A percentile compares a stretch with the other conserved stretches of the same genome.
phyloP scores from a whole-genome alignment of 2,329 filamentous ascomycete species.

The Aureobasidium uvarum region DNA sequence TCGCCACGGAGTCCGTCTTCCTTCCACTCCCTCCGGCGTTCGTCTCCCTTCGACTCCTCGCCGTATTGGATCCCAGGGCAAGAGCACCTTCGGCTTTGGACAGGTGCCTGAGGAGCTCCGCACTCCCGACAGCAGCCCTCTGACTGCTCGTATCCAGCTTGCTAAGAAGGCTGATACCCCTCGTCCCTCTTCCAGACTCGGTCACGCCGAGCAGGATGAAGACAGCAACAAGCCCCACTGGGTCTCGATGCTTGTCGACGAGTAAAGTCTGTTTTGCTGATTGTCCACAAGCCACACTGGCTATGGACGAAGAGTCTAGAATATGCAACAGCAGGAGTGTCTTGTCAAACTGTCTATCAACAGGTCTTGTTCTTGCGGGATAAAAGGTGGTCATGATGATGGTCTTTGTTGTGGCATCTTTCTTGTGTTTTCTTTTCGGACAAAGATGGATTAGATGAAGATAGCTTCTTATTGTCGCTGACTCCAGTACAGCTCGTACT shows the following conservation, averaged over 20 bases:
- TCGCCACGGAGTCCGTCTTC: neutral
- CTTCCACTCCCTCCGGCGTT: neutral
- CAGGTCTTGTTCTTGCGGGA: slow-evolving; percentile 15
- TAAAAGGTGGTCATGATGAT: slow-evolving; percentile 7
- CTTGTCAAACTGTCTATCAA: slow-evolving; percentile 10
- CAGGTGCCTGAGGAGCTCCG: neutral
- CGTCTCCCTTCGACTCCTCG: neutral
- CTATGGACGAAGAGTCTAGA: slow-evolving; percentile 2
- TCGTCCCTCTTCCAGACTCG: neutral
- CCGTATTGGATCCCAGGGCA: neutral
- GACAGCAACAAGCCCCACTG: neutral
- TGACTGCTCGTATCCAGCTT: neutral
- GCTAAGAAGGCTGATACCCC: neutral
- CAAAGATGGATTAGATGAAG: neutral
- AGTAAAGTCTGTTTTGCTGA: slow-evolving; percentile 2
- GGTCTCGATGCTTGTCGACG: slow-evolving; percentile 12
- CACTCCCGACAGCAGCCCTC: slow-evolving; percentile 11
- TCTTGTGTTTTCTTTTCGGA: neutral
- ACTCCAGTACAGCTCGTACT: neutral
- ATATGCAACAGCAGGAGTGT: neutral
- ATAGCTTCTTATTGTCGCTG: slow-evolving; percentile 1
- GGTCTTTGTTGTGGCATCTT: neutral
- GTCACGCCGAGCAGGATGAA: neutral
- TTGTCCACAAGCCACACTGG: neutral
- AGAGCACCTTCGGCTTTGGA: neutral